phyloP scores from a whole-genome alignment of 176 grass and related monocot species.

The Triticum dicoccoides region DNA sequence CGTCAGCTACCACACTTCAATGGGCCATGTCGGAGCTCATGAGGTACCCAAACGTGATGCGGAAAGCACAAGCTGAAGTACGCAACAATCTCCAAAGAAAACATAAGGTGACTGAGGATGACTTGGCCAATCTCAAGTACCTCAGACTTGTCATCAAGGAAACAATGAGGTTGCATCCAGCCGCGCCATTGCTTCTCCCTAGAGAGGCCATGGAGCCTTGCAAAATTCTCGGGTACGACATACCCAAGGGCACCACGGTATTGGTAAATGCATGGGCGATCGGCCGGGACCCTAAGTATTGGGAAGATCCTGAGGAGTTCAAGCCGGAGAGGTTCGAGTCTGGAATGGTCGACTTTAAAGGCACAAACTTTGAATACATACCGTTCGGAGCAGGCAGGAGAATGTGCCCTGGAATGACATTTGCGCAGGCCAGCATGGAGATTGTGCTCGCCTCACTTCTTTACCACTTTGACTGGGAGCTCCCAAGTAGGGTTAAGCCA shows the following conservation, averaged over 20 bases:
- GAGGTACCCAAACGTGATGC: constrained; percentile 1
- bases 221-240: neutral
- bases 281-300: neutral
- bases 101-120: neutral
- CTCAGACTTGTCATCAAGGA: constrained; percentile 9
- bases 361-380: neutral
- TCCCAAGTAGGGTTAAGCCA: neutral
- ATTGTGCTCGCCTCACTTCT: neutral
- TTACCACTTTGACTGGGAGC: constrained; percentile 21
- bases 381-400: neutral
- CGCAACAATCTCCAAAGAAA: neutral
- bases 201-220: neutral
- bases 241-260: neutral
- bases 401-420: neutral
- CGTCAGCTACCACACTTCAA: neutral
- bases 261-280: neutral
- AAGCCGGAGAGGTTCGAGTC: neutral
- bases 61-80: neutral
- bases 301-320: neutral
- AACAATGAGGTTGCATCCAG: constrained; percentile 6
- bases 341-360: neutral
- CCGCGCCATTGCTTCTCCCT: neutral
- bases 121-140: neutral
- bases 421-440: constrained; percentile 9
- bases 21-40: constrained; percentile 29